Base-by-base conservation (phyloP, 805 yeast genomes). In the Limtongia smithiae region DNA sequence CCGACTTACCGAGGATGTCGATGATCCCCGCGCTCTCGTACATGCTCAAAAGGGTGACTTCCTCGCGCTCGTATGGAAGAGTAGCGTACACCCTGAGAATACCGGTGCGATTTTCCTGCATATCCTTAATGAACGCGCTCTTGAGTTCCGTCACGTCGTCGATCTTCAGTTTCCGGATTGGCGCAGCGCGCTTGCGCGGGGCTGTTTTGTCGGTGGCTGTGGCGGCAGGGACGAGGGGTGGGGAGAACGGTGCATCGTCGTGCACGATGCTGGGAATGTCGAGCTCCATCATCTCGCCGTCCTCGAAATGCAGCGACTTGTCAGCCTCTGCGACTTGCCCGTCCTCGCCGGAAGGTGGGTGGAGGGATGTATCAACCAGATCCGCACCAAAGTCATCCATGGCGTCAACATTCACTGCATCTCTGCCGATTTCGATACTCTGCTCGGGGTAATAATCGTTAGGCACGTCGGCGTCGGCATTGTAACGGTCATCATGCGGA, bases 61-160 rank as follows among this genome's bases (percentile, higher is more conserved):
- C 28, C 15, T 52, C 52, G 20, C 50, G 50, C 6, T 48, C 30
- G 30, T 38, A 35, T 12, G 62, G 54, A 8, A 61, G 46, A 4
- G 37, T 25, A 17, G 58, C 42, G 12, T 58, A 51, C 15, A 43
- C 38, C n/a, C 41, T 50, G 11, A 48, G 17, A 21, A 55, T 51
- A 3, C 46, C 48, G 2, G 69, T 56, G 53, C 65, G 54, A 51
- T 60, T 36, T 44, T 50, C 51, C 51, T 70, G 74, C 41, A 59
- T 54, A 25, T 57, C 55, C 46, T 67, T 65, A 30, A 72, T 62
- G 30, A 58, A 55, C 1, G 71, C 77, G 4, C 73, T 63, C n/a
- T 74, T 67, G 34, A 79, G 63, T 38, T 75, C 79, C 17, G 67
- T 72, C 4, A 53, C 61, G 0, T 67, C 57, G 61, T 81, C 85